phyloP scores from a whole-genome alignment of 148 eudicot genomes.

The Drosera capensis region DNA sequence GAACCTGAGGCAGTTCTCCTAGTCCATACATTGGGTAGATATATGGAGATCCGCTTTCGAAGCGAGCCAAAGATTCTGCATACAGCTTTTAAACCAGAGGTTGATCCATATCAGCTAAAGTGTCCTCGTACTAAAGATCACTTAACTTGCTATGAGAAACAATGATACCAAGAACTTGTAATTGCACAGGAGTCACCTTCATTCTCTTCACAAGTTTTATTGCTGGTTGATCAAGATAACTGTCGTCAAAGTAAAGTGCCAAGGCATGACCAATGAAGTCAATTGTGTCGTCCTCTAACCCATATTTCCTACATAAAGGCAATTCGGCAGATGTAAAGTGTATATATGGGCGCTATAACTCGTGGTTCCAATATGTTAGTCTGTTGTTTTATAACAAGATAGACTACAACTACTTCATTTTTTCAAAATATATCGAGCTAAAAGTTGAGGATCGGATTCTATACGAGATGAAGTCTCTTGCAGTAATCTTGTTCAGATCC shows the following conservation, averaged over 20 bases:
- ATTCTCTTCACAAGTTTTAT: constrained; percentile 59
- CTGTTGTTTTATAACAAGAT: too few species aligned
- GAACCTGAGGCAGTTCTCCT: constrained; percentile 81
- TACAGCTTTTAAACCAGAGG: constrained; percentile 33
- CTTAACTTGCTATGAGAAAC: not conserved
- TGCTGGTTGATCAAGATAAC: constrained; percentile 67
- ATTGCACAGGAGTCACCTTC: constrained; percentile 25
- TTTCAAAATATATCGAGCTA: too few species aligned
- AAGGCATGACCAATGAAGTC: constrained; percentile 80
- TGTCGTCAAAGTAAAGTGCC: constrained; percentile 51
- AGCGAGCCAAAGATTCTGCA: constrained; percentile 80
- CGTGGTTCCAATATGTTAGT: not conserved
- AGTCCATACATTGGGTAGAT: constrained; percentile 92
- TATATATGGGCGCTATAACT: too few species aligned
- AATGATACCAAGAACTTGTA: not conserved
- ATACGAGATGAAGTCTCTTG: constrained; percentile 58
- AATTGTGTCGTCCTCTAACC: constrained; percentile 68
- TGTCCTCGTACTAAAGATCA: too few species aligned
- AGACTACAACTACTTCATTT: too few species aligned
- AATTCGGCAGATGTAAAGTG: not conserved
- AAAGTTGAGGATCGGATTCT: constrained; percentile 1
- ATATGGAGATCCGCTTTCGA: constrained; percentile 87
- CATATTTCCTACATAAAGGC: constrained; percentile 44
- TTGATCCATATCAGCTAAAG: not conserved
- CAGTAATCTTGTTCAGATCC: constrained; percentile 48